Percentiles rank a stretch among this genome's conserved stretches.
phyloP scores from a whole-genome alignment of 169 alveolate species.

The Plasmodium inui region DNA sequence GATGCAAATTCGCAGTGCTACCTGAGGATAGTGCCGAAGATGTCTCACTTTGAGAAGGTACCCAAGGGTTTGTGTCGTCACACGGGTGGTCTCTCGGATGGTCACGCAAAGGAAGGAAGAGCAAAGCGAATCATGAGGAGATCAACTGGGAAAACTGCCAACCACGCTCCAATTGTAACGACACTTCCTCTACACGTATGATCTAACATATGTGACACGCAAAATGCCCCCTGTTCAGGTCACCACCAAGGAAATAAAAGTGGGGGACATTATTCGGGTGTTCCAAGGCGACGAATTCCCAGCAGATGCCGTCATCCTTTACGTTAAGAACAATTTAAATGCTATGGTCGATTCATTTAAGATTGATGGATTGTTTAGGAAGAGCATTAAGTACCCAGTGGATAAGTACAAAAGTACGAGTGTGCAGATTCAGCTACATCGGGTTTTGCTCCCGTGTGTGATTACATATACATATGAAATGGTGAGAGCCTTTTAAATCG shows the following conservation, averaged over 20 bases:
- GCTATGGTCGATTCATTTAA: conserved; percentile 68
- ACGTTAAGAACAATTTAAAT: conserved; percentile 57
- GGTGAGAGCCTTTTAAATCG: not conserved
- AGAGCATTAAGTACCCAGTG: conserved; percentile 58
- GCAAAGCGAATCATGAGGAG: not conserved
- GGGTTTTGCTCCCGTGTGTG: not conserved
- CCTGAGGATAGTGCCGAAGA: conserved; percentile 73
- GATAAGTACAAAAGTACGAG: conserved; percentile 71
- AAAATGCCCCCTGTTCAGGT: conserved; percentile 26
- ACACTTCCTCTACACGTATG: not conserved
- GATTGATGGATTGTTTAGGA: conserved; percentile 63
- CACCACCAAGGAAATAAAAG: conserved; percentile 73
- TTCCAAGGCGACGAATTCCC: conserved; percentile 72
- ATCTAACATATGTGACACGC: not conserved
- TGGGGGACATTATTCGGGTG: conserved; percentile 67
- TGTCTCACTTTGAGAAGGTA: conserved; percentile 72
- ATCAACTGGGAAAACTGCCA: not conserved
- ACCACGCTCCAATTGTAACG: not conserved
- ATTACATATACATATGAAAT: not conserved
- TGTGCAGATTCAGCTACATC: not conserved
- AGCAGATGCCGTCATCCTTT: conserved; percentile 73
- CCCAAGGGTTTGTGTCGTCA: not conserved
- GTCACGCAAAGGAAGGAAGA: not conserved
- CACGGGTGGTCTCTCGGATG: not conserved
- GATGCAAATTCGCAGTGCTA: conserved; percentile 74